Conservation (phyloP, 805 yeast genomes). For the Metschnikowia kofuensis region DNA sequence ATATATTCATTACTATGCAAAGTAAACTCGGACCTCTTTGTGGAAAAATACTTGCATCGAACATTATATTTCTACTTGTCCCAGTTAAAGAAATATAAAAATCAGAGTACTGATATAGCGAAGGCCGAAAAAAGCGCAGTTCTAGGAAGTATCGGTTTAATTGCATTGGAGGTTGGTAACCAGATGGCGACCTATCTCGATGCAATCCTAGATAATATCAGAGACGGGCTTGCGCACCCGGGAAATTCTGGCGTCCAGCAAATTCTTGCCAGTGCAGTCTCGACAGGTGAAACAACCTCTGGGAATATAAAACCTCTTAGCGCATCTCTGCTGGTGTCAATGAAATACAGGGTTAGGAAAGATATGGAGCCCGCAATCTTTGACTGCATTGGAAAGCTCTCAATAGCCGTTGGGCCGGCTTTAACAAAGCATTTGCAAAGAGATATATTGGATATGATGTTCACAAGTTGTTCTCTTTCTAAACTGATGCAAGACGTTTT, state of each 20-base stretch:
- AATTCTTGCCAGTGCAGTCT: constrained; percentile 39
- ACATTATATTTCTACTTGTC: constrained; percentile 74
- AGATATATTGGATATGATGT: constrained; percentile 73
- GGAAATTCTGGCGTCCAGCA: constrained; percentile 37
- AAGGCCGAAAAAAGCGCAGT: constrained; percentile 69
- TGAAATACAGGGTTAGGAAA: constrained; percentile 58
- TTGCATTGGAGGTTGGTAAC: constrained; percentile 74
- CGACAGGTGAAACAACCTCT: constrained; percentile 21
- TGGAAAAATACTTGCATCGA: constrained; percentile 75
- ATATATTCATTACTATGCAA: constrained; percentile 81
- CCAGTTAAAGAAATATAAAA: constrained; percentile 67
- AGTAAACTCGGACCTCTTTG: constrained; percentile 72
- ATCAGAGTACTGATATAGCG: constrained; percentile 35
- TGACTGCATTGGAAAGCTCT: constrained; percentile 82
- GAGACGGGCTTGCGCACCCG: constrained; percentile 64
- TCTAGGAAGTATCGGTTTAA: constrained; percentile 77
- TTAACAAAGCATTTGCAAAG: constrained; percentile 82
- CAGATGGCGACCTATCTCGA: constrained; percentile 86
- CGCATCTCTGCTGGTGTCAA: constrained; percentile 32
- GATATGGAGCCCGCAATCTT: constrained; percentile 84
- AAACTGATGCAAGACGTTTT: constrained; percentile 77
- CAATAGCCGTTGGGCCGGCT: constrained; percentile 90
- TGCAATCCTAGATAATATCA: constrained; percentile 76
- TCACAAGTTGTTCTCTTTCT: constrained; percentile 76
- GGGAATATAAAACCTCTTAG: constrained; percentile 25